phyloP scores from a whole-genome alignment of 495 filamentous ascomycete species.

The Aspergillus asperescens region DNA sequence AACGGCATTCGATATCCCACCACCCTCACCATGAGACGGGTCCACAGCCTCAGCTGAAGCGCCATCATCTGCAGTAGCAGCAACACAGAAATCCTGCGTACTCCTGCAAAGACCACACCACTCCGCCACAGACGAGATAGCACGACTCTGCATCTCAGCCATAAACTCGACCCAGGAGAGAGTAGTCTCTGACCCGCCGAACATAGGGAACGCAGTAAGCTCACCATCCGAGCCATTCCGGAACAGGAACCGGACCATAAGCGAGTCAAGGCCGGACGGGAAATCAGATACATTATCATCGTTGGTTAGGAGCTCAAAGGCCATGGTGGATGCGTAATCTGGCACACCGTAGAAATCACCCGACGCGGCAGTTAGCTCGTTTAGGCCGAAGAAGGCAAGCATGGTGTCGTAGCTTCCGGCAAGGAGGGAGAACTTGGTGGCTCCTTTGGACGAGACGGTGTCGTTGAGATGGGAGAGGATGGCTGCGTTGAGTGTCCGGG shows the following conservation, averaged over 20 bases:
- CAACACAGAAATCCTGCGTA: constrained; percentile 24
- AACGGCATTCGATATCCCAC: no score
- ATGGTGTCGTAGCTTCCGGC: constrained; percentile 48
- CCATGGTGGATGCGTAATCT: constrained; percentile 48
- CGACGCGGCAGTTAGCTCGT: constrained; percentile 33
- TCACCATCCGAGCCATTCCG: constrained; percentile 51
- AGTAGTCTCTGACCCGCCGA: constrained; percentile 25
- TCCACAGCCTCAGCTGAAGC: no score
- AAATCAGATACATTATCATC: constrained; percentile 35
- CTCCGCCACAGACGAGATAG: constrained; percentile 30
- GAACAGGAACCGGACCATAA: constrained; percentile 49
- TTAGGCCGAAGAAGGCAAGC: constrained; percentile 46
- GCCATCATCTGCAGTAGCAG: no score
- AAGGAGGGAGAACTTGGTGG: constrained; percentile 37
- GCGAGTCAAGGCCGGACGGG: constrained; percentile 20
- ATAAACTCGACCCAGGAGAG: constrained; percentile 43
- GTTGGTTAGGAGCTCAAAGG: constrained; percentile 47
- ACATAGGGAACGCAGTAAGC: constrained; percentile 45
- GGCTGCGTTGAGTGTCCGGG: constrained; percentile 9
- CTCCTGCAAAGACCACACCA: constrained; percentile 48
- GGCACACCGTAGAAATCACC: constrained; percentile 43
- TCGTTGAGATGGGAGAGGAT: constrained; percentile 42
- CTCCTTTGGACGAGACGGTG: constrained; percentile 34
- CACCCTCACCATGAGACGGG: no score
- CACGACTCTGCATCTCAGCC: constrained; percentile 31